Evolutionary conservation across 768 basidiomycete genomes (phyloP).

Genomic region (Mycena vulgaris): DNA sequence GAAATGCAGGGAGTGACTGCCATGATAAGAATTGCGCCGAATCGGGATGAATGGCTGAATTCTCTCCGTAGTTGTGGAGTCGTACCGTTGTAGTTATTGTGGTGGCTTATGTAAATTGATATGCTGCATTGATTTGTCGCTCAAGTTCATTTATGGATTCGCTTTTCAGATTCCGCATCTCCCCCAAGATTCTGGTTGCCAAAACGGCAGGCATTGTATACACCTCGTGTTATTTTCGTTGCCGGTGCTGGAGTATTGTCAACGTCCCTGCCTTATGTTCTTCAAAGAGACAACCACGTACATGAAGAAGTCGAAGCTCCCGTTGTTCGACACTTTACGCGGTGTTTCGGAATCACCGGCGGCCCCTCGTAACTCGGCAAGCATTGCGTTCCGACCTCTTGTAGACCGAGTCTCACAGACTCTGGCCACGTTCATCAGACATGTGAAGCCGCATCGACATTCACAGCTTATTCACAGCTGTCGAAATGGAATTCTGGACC

Average conservation of each 20-base stretch:
- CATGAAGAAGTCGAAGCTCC: constrained; percentile 14
- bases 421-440: constrained; percentile 12
- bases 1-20: constrained; percentile 14
- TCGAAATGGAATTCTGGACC: constrained; percentile 13
- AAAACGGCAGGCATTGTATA: no score
- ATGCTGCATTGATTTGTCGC: constrained; percentile 19
- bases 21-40: constrained; percentile 16
- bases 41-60: constrained; percentile 19
- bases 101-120: constrained; percentile 20
- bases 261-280: constrained; percentile 12
- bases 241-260: constrained; percentile 11
- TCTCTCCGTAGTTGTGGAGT: constrained; percentile 19
- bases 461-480: constrained; percentile 16
- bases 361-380: not conserved
- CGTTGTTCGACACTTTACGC: constrained; percentile 14
- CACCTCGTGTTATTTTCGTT: no score
- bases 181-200: constrained; percentile 7
- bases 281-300: constrained; percentile 17
- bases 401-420: constrained; percentile 5
- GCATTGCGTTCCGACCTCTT: constrained; percentile 5
- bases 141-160: constrained; percentile 17
- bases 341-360: constrained; percentile 6
- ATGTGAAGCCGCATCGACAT: constrained; percentile 16
- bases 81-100: constrained; percentile 16
- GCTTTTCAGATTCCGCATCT: constrained; percentile 20